phyloP scores from a whole-genome alignment of 768 basidiomycete species.

The Lentinula lateritia region DNA sequence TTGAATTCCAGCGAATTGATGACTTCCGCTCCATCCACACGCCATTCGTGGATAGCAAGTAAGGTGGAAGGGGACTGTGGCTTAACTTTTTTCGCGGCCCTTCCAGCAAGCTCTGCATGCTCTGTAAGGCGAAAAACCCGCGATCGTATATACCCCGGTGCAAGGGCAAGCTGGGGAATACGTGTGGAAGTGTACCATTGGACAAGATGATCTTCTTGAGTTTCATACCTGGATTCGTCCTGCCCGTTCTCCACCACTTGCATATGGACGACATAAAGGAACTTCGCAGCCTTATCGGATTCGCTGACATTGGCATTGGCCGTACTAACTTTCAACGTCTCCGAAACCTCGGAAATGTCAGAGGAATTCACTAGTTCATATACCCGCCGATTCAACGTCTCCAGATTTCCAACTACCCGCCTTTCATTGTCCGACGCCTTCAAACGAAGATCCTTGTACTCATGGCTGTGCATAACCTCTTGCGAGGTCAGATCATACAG shows the following conservation, averaged over 20 bases:
- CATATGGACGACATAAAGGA: slow-evolving; percentile 5
- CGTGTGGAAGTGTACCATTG: slow-evolving; percentile 4
- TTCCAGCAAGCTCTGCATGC: slow-evolving; percentile 2
- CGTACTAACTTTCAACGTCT: not conserved
- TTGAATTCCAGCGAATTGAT: not conserved
- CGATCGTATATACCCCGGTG: slow-evolving; percentile 1
- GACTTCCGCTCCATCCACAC: not conserved
- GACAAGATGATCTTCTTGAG: not conserved
- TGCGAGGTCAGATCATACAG: slow-evolving; percentile 24
- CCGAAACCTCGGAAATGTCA: not conserved
- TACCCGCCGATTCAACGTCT: not conserved
- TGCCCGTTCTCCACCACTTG: not conserved
- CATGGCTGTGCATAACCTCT: slow-evolving; percentile 8
- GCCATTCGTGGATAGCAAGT: slow-evolving; percentile 4
- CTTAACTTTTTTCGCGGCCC: not conserved
- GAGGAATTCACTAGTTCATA: not conserved
- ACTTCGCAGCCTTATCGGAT: not conserved
- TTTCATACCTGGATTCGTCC: not conserved
- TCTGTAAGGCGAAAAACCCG: not conserved
- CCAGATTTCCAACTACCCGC: not conserved
- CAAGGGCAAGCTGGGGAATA: not conserved
- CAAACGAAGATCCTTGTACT: not conserved
- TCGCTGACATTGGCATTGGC: too few relatives aligned
- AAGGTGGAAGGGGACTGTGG: not conserved
- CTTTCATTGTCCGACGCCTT: slow-evolving; percentile 1